Evolutionary conservation across 225 moss, liverwort and hornwort species (phyloP).

Genomic region (Lunularia cruciata): DNA sequence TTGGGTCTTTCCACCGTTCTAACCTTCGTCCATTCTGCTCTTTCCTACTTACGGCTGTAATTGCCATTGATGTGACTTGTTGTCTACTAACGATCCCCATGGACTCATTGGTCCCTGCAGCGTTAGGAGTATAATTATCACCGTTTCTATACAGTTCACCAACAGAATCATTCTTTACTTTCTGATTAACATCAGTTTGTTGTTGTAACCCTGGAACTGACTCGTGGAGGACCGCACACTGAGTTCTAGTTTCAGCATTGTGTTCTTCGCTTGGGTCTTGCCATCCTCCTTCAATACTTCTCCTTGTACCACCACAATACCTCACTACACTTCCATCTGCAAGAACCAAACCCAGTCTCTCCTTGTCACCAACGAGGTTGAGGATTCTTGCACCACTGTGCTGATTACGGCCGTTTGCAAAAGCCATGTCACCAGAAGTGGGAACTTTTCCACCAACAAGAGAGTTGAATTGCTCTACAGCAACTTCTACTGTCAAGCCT

Average conservation of each 20-base stretch:
- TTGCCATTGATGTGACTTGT: neutral
- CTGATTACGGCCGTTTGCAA: conserved; percentile 20
- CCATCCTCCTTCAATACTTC: conserved; percentile 26
- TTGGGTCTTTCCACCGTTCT: conserved; percentile 20
- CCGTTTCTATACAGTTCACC: conserved; percentile 28
- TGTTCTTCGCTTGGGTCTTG: conserved; percentile 16
- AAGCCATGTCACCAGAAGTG: conserved; percentile 24
- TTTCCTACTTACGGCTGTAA: conserved; percentile 18
- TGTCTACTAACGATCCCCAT: conserved; percentile 14
- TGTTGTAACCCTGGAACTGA: conserved; percentile 13
- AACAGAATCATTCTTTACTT: conserved; percentile 20
- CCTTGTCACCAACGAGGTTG: conserved; percentile 54
- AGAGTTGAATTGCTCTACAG: conserved; percentile 34
- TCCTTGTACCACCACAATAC: conserved; percentile 12
- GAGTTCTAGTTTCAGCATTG: neutral
- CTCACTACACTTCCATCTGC: conserved; percentile 38
- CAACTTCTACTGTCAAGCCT: conserved; percentile 46
- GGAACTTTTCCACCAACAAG: conserved; percentile 33
- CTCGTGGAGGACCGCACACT: neutral
- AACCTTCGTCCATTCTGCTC: conserved; percentile 20
- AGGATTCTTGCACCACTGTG: conserved; percentile 36
- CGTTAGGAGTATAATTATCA: conserved; percentile 2
- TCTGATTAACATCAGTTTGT: conserved; percentile 17
- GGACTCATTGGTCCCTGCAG: conserved; percentile 13
- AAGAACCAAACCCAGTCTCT: conserved; percentile 57